Evolutionary conservation across 768 basidiomycete species (phyloP).

Genomic region (Termitomyces sp.): DNA sequence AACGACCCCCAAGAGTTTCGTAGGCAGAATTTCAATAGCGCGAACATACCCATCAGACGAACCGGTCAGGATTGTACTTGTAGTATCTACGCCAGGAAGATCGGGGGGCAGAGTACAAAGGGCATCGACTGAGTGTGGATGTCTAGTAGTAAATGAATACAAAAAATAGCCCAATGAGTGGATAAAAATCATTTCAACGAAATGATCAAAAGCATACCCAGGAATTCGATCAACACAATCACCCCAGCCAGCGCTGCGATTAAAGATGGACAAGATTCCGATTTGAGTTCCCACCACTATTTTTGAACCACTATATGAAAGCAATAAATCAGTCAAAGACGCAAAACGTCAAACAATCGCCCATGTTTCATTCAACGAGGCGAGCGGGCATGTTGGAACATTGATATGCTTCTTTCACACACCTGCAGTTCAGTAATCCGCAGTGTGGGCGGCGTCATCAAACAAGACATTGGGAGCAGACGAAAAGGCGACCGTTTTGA

Average conservation of each 20-base stretch:
- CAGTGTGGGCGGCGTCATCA: neutral
- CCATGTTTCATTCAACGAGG: neutral
- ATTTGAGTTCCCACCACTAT: slow-evolving; percentile 85
- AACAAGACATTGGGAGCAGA: slow-evolving; percentile 1
- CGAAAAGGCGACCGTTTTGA: slow-evolving; percentile 1
- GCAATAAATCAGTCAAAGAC: slow-evolving; percentile 9
- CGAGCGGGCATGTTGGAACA: neutral
- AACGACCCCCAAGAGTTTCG: slow-evolving; percentile 85
- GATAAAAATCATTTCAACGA: neutral
- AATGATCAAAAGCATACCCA: slow-evolving; percentile 51
- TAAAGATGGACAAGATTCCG: slow-evolving; percentile 88
- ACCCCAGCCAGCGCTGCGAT: slow-evolving; percentile 81
- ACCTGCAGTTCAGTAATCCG: neutral
- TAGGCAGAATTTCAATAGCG: slow-evolving; percentile 84
- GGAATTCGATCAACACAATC: slow-evolving; percentile 91
- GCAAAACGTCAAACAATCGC: neutral
- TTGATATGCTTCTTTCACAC: neutral
- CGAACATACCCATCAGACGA: slow-evolving; percentile 91
- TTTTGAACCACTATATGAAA: slow-evolving; percentile 64
- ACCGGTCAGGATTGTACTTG: slow-evolving; percentile 77
- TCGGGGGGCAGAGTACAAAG: slow-evolving; percentile 68
- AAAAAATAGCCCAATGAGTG: neutral
- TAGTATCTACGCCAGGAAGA: slow-evolving; percentile 56
- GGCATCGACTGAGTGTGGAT: slow-evolving; percentile 89
- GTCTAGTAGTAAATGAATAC: slow-evolving; percentile 41